phyloP scores from a whole-genome alignment of 768 basidiomycete genomes.

The Xerocomellus intermedius region DNA sequence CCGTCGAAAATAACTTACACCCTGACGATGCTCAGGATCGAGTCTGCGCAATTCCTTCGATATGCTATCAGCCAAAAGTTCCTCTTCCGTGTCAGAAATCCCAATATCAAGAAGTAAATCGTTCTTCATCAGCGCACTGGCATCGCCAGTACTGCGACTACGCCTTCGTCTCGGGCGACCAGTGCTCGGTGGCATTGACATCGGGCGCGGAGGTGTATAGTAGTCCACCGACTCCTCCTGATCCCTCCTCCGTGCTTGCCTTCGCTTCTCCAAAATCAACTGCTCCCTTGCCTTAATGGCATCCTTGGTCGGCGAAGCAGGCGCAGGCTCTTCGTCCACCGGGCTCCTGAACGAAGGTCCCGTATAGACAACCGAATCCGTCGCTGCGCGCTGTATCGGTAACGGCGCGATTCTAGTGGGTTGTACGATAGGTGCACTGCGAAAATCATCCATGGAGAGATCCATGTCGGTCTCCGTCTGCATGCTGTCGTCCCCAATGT shows the following conservation, averaged over 20 bases:
- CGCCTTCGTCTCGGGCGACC: slow-evolving; percentile 58
- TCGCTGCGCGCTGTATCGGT: slow-evolving; percentile 48
- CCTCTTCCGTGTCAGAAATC: slow-evolving; percentile 44
- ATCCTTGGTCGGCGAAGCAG: slow-evolving; percentile 58
- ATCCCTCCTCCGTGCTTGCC: slow-evolving; percentile 57
- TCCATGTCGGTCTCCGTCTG: slow-evolving; percentile 35
- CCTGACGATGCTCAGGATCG: slow-evolving; percentile 34
- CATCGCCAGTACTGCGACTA: slow-evolving; percentile 80
- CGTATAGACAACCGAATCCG: slow-evolving; percentile 43
- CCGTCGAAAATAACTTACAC: slow-evolving; percentile 19
- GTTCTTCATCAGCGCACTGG: slow-evolving; percentile 41
- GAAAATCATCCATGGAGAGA: slow-evolving; percentile 24
- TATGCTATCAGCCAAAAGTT: slow-evolving; percentile 65
- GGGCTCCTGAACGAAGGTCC: slow-evolving; percentile 36
- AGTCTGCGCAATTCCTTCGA: slow-evolving; percentile 67
- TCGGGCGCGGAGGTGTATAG: slow-evolving; percentile 33
- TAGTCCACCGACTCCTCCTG: slow-evolving; percentile 41
- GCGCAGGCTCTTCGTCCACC: slow-evolving; percentile 32
- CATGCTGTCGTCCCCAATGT: slow-evolving; percentile 27
- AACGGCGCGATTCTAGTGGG: slow-evolving; percentile 15
- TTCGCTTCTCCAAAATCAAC: slow-evolving; percentile 67
- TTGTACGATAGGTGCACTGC: slow-evolving; percentile 15
- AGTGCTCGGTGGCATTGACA: slow-evolving; percentile 26
- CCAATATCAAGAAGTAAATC: slow-evolving; percentile 39
- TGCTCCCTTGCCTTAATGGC: slow-evolving; percentile 66